phyloP scores from a whole-genome alignment of 1,284 basidiomycete genomes.

The Somion occarium region DNA sequence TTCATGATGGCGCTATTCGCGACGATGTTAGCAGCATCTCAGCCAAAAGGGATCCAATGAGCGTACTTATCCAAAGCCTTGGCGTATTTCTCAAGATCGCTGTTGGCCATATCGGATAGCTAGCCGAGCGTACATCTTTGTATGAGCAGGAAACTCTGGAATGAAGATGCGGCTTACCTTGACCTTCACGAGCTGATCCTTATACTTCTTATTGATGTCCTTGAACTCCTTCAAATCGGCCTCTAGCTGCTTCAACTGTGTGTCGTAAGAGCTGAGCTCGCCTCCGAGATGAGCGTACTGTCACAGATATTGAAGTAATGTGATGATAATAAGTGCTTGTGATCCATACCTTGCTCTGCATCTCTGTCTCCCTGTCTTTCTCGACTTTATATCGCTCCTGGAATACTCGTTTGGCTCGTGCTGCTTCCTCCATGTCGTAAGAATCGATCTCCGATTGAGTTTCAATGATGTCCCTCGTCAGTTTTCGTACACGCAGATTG shows the following conservation, averaged over 20 bases:
- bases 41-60: constrained; percentile 4
- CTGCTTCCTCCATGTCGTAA: constrained; percentile 79
- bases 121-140: constrained; percentile 24
- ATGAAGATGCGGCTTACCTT: constrained; percentile 53
- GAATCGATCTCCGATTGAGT: constrained; percentile 72
- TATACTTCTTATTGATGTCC: constrained; percentile 82
- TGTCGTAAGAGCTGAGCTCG: constrained; percentile 73
- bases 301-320: constrained; percentile 1
- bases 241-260: constrained; percentile 65
- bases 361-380: constrained; percentile 66
- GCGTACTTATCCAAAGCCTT: constrained; percentile 92
- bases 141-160: not conserved
- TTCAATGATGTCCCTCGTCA: constrained; percentile 61
- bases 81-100: constrained; percentile 94
- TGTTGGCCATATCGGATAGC: constrained; percentile 94
- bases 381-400: constrained; percentile 74
- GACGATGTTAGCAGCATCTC: not conserved
- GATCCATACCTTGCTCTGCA: constrained; percentile 63
- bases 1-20: constrained; percentile 87
- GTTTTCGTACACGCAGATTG: constrained; percentile 78
- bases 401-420: constrained; percentile 78
- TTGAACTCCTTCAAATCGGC: constrained; percentile 85
- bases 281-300: constrained; percentile 82
- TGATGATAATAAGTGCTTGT: not conserved
- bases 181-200: constrained; percentile 89